phyloP scores from a whole-genome alignment of 441 rosid species.

The Corymbia calophylla region DNA sequence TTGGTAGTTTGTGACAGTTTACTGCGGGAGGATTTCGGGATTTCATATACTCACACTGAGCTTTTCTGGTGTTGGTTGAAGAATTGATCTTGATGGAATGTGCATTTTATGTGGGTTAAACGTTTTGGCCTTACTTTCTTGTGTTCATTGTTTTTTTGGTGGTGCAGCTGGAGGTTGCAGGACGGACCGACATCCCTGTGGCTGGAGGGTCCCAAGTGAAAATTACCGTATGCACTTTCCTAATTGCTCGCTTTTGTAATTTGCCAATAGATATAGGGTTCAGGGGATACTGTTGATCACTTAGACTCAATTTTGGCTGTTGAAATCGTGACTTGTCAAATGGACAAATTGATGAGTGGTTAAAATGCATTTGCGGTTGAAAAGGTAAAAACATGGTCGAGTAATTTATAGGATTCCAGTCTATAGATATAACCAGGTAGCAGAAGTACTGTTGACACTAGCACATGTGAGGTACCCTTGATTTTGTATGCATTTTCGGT shows the following conservation, averaged over 20 bases:
- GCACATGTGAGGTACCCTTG: neutral
- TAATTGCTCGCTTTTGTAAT: neutral
- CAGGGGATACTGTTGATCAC: neutral
- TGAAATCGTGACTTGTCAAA: neutral
- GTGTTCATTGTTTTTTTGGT: neutral
- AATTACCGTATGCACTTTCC: conserved; percentile 38
- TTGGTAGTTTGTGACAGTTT: neutral
- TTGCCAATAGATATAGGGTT: neutral
- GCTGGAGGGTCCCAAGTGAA: conserved; percentile 95
- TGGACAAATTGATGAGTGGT: neutral
- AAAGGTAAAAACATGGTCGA: neutral
- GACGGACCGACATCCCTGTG: conserved; percentile 80
- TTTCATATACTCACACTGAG: neutral
- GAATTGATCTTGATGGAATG: neutral
- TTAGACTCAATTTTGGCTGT: neutral
- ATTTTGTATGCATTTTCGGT: neutral
- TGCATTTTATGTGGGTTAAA: neutral
- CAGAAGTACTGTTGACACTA: neutral
- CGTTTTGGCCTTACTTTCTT: neutral
- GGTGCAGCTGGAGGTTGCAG: conserved; percentile 79
- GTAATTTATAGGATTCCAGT: neutral
- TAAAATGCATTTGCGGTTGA: neutral
- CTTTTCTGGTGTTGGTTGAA: neutral
- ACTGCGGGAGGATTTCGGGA: neutral
- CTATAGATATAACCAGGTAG: neutral